Evolutionary conservation across 257 asterid species (phyloP).

Genomic region (Solanum piurae): DNA sequence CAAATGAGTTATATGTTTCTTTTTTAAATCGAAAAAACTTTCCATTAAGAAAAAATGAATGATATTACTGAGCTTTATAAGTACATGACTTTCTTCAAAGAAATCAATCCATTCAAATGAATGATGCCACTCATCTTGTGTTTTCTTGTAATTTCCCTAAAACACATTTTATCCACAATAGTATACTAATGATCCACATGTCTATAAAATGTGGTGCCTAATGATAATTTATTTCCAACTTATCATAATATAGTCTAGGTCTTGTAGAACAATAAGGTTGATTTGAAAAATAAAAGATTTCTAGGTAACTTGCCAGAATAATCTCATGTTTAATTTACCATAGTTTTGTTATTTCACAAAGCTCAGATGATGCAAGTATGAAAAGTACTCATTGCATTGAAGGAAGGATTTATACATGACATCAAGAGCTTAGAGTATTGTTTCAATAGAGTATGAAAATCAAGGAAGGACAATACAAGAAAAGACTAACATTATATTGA

Average conservation of each 20-base stretch:
- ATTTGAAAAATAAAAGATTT: no score
- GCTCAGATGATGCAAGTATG: background rate
- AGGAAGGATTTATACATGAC: no score
- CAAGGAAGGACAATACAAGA: no score
- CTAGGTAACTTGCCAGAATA: background rate
- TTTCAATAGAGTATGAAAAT: no score
- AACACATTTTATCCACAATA: background rate
- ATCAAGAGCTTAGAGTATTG: no score
- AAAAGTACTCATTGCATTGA: no score
- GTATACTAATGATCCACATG: background rate
- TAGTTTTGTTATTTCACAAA: background rate
- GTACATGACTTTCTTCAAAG: no score
- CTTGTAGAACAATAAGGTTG: background rate
- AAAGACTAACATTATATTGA: no score
- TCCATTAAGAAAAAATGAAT: background rate
- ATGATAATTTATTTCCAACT: background rate
- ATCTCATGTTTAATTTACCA: background rate
- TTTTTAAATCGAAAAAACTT: background rate
- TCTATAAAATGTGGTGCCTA: background rate
- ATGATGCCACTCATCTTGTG: background rate
- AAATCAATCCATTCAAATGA: background rate
- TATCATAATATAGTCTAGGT: background rate
- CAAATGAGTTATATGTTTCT: no score
- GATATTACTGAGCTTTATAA: no score
- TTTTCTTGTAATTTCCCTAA: background rate